These are phyloP conservation scores for Xylaria intraflava DNA, from an alignment of 495 filamentous ascomycete genomes.

Conservation along the genomic window DNA sequence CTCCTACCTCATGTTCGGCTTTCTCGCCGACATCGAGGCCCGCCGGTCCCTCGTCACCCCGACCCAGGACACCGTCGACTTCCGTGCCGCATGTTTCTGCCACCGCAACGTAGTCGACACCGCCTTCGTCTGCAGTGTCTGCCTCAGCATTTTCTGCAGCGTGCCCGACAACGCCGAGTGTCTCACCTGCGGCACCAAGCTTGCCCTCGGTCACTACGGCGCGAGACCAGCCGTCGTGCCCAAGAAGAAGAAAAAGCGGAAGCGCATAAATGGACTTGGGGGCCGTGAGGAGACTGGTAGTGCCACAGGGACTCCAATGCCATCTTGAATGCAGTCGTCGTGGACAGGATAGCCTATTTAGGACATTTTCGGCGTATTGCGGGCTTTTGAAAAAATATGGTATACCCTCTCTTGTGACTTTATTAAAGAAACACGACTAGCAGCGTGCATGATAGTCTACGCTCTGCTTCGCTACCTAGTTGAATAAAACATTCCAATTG, in stretches of 20 bases:
- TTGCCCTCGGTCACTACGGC: constrained; percentile 70
- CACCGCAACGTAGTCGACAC: constrained; percentile 86
- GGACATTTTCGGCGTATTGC: neutral
- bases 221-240: constrained; percentile 68
- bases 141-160: constrained; percentile 65
- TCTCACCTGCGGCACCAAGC: constrained; percentile 81
- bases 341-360: neutral
- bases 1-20: constrained; percentile 94
- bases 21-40: constrained; percentile 67
- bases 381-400: neutral
- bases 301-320: constrained; percentile 33
- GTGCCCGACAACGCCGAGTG: constrained; percentile 56
- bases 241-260: constrained; percentile 65
- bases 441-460: neutral
- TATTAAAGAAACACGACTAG: neutral
- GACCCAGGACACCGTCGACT: constrained; percentile 83
- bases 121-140: constrained; percentile 92
- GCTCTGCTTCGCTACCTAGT: too few relatives aligned
- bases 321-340: neutral
- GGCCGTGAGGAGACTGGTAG: constrained; percentile 37
- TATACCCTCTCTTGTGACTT: neutral
- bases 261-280: constrained; percentile 26
- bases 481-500: too few relatives aligned
- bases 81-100: constrained; percentile 95
- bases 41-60: constrained; percentile 64